These are phyloP conservation scores for Colletotrichum sp. DNA, from an alignment of 2,329 filamentous ascomycete genomes.

Conservation along the genomic window DNA sequence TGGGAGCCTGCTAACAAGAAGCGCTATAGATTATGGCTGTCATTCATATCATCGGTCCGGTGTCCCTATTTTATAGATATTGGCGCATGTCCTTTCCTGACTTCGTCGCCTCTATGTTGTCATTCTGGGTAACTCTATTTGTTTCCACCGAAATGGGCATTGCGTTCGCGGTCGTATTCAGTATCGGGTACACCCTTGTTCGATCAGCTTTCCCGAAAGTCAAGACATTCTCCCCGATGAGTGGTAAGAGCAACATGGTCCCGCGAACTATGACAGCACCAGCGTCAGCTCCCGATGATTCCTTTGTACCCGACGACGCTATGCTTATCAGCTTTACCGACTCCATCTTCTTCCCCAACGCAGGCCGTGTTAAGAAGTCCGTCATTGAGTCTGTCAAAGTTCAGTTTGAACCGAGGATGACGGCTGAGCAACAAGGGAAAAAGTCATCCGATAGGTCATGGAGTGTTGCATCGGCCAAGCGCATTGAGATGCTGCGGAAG, in stretches of 20 bases:
- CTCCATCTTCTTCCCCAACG: conserved; percentile 66
- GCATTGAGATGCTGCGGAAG: conserved; percentile 49
- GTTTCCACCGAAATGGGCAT: conserved; percentile 65
- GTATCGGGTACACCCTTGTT: conserved; percentile 64
- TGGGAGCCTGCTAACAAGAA: background rate
- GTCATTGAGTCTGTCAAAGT: conserved; percentile 55
- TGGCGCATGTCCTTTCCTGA: conserved; percentile 70
- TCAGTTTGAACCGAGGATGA: conserved; percentile 39
- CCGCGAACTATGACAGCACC: conserved; percentile 27
- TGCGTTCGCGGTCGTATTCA: conserved; percentile 65
- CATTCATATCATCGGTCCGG: conserved; percentile 63
- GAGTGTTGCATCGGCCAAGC: conserved; percentile 56
- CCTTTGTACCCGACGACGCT: conserved; percentile 49
- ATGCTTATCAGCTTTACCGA: conserved; percentile 63
- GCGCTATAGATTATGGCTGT: conserved; percentile 62
- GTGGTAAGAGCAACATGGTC: conserved; percentile 30
- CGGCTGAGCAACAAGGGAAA: conserved; percentile 43
- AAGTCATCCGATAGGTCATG: conserved; percentile 51
- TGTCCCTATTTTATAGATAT: conserved; percentile 65
- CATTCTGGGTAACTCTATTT: conserved; percentile 69
- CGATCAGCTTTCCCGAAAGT: conserved; percentile 59
- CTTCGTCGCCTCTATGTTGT: conserved; percentile 66
- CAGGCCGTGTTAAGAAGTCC: conserved; percentile 53
- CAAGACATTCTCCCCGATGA: conserved; percentile 32
- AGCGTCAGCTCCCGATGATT: conserved; percentile 20